phyloP scores from a whole-genome alignment of 2,329 filamentous ascomycete species.

The Aspergillus hiratsukae region DNA sequence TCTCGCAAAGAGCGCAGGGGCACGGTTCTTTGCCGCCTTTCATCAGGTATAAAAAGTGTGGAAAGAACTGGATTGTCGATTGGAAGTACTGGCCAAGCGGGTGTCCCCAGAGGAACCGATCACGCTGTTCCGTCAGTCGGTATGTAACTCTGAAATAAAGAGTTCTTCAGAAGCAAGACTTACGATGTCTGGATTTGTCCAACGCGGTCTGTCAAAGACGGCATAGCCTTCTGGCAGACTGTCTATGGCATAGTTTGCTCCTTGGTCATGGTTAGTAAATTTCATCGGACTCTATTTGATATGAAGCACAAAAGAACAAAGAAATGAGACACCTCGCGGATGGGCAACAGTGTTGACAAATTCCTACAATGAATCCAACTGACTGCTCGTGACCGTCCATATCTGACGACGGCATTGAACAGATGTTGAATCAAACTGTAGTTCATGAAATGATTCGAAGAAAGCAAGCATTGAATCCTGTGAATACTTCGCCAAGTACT shows the following conservation, averaged over 20 bases:
- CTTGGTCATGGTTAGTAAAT: slow-evolving; percentile 18
- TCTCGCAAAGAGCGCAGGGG: slow-evolving; percentile 47
- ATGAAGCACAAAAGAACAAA: background rate
- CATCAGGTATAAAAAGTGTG: slow-evolving; percentile 56
- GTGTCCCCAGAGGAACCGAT: slow-evolving; percentile 57
- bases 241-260: slow-evolving; percentile 48
- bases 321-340: background rate
- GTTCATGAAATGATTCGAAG: background rate
- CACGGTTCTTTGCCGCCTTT: slow-evolving; percentile 44
- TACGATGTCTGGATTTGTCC: slow-evolving; percentile 30
- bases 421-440: background rate
- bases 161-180: slow-evolving; percentile 11
- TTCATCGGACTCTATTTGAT: background rate
- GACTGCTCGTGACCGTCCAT: background rate
- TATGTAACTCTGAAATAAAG: background rate
- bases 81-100: slow-evolving; percentile 48
- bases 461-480: too few relatives aligned
- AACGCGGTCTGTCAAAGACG: slow-evolving; percentile 48
- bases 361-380: background rate
- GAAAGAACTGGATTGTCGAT: slow-evolving; percentile 52
- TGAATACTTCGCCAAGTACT: background rate
- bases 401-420: background rate
- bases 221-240: slow-evolving; percentile 52
- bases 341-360: background rate
- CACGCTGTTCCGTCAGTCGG: slow-evolving; percentile 32